Evolutionary conservation across 2,329 filamentous ascomycete species (phyloP).

Genomic region (Fusarium sp.): DNA sequence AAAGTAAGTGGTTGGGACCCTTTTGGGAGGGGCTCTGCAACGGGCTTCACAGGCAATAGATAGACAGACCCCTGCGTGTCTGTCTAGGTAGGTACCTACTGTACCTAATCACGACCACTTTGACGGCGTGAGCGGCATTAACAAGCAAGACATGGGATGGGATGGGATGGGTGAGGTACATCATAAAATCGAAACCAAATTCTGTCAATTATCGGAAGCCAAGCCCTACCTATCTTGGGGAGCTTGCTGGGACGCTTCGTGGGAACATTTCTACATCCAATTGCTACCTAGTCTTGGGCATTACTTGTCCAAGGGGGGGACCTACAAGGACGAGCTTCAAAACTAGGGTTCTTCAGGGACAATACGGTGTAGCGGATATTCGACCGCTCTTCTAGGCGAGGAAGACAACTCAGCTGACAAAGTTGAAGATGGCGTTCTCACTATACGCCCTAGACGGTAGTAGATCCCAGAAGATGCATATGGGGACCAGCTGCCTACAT

Average conservation of each 20-base stretch:
- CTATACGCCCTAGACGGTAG: not conserved
- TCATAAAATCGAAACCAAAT: slow-evolving; percentile 4
- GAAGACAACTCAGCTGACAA: slow-evolving; percentile 16
- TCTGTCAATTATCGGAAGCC: slow-evolving; percentile 28
- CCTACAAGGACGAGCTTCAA: slow-evolving; percentile 23
- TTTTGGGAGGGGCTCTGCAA: slow-evolving; percentile 35
- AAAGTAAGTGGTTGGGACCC: slow-evolving; percentile 31
- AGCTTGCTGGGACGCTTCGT: slow-evolving; percentile 18
- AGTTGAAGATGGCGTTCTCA: slow-evolving; percentile 17
- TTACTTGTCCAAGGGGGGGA: slow-evolving; percentile 1
- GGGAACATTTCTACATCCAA: slow-evolving; percentile 16
- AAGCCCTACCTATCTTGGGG: slow-evolving; percentile 20
- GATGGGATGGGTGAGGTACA: not conserved
- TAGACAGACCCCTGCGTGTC: slow-evolving; percentile 26
- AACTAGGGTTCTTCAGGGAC: slow-evolving; percentile 1
- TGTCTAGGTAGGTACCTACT: slow-evolving; percentile 7
- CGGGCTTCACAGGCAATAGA: slow-evolving; percentile 19
- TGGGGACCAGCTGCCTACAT: not conserved
- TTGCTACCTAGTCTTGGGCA: not conserved
- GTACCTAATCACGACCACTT: slow-evolving; percentile 18
- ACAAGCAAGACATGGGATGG: slow-evolving; percentile 3
- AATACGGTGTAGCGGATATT: slow-evolving; percentile 1
- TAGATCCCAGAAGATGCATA: slow-evolving; percentile 13
- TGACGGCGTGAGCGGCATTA: slow-evolving; percentile 17
- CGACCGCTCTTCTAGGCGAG: slow-evolving; percentile 15